Conservation (phyloP, 805 yeast species). For the Wickerhamiella cacticola region DNA sequence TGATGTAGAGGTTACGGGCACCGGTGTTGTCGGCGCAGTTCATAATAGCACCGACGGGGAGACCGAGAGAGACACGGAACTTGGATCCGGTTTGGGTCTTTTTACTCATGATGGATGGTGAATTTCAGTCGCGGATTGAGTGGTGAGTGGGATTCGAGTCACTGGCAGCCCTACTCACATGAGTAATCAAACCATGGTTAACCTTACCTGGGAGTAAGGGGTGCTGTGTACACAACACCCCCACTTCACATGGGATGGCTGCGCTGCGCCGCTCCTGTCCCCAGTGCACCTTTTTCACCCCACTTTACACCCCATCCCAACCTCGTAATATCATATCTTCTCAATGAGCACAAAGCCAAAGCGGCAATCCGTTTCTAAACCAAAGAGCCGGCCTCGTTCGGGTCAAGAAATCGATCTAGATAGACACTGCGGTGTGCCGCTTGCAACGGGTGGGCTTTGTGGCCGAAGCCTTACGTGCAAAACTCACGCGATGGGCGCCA, state of each 20-base stretch:
- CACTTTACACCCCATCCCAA: background rate
- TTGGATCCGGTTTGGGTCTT: constrained; percentile 53
- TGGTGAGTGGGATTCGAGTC: constrained; percentile 5
- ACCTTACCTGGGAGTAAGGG: too few species aligned
- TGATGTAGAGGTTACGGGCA: constrained; percentile 97
- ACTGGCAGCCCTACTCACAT: background rate
- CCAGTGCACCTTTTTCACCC: background rate
- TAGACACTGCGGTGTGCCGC: constrained; percentile 85
- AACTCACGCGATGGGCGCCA: constrained; percentile 97
- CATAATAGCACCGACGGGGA: constrained; percentile 98
- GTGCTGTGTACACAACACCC: too few species aligned
- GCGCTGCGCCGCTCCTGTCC: too few species aligned
- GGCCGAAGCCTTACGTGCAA: constrained; percentile 94
- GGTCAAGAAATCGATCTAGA: constrained; percentile 20
- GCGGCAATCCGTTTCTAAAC: background rate
- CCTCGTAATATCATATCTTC: background rate
- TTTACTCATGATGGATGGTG: constrained; percentile 20
- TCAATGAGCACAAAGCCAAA: constrained; percentile 4
- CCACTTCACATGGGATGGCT: too few species aligned
- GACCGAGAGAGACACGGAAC: constrained; percentile 99
- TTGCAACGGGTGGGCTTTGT: constrained; percentile 88
- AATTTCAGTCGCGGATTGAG: background rate
- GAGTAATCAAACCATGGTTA: background rate
- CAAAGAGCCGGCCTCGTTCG: constrained; percentile 8
- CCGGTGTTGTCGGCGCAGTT: constrained; percentile 99